These are phyloP conservation scores for Sugiyamaella pinicola DNA, from an alignment of 1,139 yeast species.

Conservation along the genomic window DNA sequence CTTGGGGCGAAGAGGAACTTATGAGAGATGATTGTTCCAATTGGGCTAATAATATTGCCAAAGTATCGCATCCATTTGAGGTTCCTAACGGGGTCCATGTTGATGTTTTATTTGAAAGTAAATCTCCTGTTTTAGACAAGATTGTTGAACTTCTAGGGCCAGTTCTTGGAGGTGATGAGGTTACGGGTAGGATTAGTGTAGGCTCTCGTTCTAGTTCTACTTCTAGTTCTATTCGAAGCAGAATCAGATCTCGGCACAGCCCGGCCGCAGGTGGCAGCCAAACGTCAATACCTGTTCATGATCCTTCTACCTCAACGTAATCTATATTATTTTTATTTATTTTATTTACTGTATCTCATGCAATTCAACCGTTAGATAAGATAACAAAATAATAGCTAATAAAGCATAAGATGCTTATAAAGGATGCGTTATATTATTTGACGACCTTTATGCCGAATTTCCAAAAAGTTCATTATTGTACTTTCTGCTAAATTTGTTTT, in stretches of 20 bases:
- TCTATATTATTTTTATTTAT: too few relatives aligned
- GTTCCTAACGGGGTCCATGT: constrained; percentile 27
- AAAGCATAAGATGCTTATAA: not conserved
- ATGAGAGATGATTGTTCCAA: constrained; percentile 81
- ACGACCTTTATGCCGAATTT: too few relatives aligned
- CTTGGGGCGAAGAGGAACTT: constrained; percentile 58
- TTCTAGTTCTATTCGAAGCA: not conserved
- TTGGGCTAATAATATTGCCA: constrained; percentile 38
- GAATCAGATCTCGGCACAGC: too few relatives aligned
- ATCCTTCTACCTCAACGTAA: not conserved
- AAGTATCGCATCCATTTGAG: constrained; percentile 15
- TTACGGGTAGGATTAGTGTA: too few relatives aligned
- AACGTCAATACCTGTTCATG: too few relatives aligned
- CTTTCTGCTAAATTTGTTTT: too few relatives aligned
- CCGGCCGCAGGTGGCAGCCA: too few relatives aligned
- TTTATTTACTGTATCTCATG: too few relatives aligned
- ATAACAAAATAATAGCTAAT: not conserved
- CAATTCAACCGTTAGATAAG: constrained; percentile 1
- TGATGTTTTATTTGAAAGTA: constrained; percentile 23
- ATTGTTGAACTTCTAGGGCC: constrained; percentile 1
- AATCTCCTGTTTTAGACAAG: constrained; percentile 8
- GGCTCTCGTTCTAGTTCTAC: not conserved
- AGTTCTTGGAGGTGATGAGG: not conserved
- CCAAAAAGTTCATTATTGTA: too few relatives aligned
- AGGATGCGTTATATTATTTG: too few relatives aligned